Evolutionary conservation across 1,284 basidiomycete species (phyloP).

Genomic region (Tylopilus orsonianus): DNA sequence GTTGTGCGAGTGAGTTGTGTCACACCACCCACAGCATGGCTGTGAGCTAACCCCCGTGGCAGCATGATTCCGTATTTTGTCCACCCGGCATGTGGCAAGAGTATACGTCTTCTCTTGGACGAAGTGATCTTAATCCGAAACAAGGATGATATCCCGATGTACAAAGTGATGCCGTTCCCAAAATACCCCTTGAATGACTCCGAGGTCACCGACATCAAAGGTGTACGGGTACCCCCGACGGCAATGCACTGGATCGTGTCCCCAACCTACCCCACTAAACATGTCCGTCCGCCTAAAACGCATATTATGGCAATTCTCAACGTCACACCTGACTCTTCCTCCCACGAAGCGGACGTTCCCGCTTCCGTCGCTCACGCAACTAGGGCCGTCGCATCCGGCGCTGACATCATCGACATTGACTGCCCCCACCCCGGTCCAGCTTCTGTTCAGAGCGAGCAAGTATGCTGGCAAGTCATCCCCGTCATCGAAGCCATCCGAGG

Average conservation of each 20-base stretch:
- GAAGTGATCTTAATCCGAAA: slow-evolving; percentile 36
- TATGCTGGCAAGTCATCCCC: slow-evolving; percentile 74
- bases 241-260: slow-evolving; percentile 46
- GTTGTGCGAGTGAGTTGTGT: slow-evolving; percentile 71
- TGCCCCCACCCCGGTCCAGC: slow-evolving; percentile 83
- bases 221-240: slow-evolving; percentile 44
- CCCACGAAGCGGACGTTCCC: slow-evolving; percentile 70
- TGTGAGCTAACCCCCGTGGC: slow-evolving; percentile 13
- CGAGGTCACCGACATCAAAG: slow-evolving; percentile 5
- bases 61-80: slow-evolving; percentile 72
- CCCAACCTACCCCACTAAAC: slow-evolving; percentile 20
- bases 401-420: slow-evolving; percentile 88
- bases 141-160: slow-evolving; percentile 47
- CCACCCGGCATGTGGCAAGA: slow-evolving; percentile 57
- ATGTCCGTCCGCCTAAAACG: slow-evolving; percentile 42
- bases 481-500: slow-evolving; percentile 53
- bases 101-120: slow-evolving; percentile 49
- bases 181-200: slow-evolving; percentile 40
- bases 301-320: slow-evolving; percentile 95
- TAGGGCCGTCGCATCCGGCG: slow-evolving; percentile 51
- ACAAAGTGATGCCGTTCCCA: slow-evolving; percentile 68
- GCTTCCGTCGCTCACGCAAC: slow-evolving; percentile 51
- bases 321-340: slow-evolving; percentile 96
- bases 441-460: slow-evolving; percentile 72
- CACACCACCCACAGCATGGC: background rate